Conservation (phyloP, 306 rosid species). For the Malus fusca region DNA sequence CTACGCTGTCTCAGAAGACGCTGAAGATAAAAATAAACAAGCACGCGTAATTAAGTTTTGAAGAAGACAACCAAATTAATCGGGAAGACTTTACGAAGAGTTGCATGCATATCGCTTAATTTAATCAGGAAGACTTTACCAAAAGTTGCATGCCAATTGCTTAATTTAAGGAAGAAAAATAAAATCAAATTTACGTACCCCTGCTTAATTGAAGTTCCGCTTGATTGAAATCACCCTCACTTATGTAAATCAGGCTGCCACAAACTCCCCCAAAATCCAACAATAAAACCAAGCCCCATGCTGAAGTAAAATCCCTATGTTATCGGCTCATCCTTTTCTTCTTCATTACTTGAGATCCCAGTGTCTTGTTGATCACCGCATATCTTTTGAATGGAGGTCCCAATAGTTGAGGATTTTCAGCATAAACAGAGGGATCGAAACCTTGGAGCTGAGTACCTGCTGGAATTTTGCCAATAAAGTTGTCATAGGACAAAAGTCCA, state of each 20-base stretch:
- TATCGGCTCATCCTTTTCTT: neutral
- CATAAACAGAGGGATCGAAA: neutral
- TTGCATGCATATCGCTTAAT: neutral
- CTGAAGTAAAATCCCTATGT: slow-evolving; percentile 8
- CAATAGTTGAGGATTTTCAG: neutral
- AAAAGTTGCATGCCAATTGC: no score
- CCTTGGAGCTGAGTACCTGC: accelerated
- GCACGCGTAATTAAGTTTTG: no score
- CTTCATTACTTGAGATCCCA: neutral
- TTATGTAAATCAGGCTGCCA: slow-evolving; percentile 2
- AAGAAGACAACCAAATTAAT: no score
- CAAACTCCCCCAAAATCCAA: slow-evolving; percentile 29
- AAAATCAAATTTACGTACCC: neutral
- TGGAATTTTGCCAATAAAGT: slow-evolving; percentile 24
- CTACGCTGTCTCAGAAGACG: no score
- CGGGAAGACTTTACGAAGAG: neutral
- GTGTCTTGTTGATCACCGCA: no score
- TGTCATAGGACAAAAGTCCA: slow-evolving; percentile 26
- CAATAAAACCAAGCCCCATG: neutral
- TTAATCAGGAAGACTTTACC: no score
- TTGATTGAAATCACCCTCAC: neutral
- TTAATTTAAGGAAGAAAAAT: neutral
- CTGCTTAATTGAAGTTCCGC: no score
- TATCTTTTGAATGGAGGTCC: neutral
- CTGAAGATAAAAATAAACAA: no score